Evolutionary conservation across 129 eudicot species (phyloP).

Genomic region (Deinandra increscens): DNA sequence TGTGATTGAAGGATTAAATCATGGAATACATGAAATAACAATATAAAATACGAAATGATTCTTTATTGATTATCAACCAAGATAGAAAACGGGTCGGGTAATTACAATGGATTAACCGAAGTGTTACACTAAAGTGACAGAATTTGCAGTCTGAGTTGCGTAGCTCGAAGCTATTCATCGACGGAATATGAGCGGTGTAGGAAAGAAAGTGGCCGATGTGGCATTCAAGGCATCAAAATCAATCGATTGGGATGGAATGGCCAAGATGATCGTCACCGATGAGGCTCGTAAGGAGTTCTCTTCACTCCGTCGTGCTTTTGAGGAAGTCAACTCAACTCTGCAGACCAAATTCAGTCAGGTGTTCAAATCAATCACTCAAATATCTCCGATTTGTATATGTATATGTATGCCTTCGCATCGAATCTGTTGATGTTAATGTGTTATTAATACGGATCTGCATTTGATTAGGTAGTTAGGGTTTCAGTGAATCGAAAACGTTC

Average conservation of each 20-base stretch:
- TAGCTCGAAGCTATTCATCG: neutral
- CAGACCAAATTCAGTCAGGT: slow-evolving; percentile 85
- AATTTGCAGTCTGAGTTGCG: neutral
- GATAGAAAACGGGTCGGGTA: too few species aligned
- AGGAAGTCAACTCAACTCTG: slow-evolving; percentile 69
- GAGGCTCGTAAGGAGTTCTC: slow-evolving; percentile 84
- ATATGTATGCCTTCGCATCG: neutral
- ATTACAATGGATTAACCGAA: too few species aligned
- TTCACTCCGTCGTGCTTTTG: slow-evolving; percentile 78
- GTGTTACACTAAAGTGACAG: neutral
- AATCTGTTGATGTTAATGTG: neutral
- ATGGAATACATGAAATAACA: too few species aligned
- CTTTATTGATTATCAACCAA: too few species aligned
- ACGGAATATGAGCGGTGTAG: slow-evolving; percentile 65
- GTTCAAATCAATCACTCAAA: neutral
- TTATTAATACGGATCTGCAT: slow-evolving; percentile 18
- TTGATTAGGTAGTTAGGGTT: slow-evolving; percentile 15
- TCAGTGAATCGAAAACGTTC: neutral
- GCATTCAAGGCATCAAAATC: slow-evolving; percentile 74
- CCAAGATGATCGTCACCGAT: slow-evolving; percentile 69
- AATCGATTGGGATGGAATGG: slow-evolving; percentile 93
- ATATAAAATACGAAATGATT: too few species aligned
- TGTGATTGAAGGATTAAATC: too few species aligned
- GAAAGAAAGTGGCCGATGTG: slow-evolving; percentile 70
- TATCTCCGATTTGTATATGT: neutral